These are phyloP conservation scores for Pythium myriotylum DNA, from an alignment of 352 stramenopile species.

Conservation along the genomic window DNA sequence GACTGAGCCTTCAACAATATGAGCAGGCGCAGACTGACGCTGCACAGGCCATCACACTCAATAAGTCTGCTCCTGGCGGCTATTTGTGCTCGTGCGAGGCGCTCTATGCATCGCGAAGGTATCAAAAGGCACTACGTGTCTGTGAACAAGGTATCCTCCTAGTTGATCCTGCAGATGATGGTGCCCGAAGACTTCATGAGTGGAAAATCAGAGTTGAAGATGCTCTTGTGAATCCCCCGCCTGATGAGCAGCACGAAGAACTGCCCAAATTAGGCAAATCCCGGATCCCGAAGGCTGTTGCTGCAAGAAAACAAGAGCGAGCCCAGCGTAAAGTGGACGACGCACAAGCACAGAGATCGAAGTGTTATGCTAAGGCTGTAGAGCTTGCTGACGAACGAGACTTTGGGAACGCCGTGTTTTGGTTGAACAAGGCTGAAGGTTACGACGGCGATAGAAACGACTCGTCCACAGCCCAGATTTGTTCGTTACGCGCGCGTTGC, in stretches of 20 bases:
- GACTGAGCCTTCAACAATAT: conserved; percentile 19
- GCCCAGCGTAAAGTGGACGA: conserved; percentile 23
- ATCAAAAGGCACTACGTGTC: conserved; percentile 18
- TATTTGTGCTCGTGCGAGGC: conserved; percentile 23
- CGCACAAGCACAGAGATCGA: not conserved
- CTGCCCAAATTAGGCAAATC: not conserved
- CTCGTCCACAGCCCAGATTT: conserved; percentile 6
- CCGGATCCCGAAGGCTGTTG: conserved; percentile 19
- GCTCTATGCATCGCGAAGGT: conserved; percentile 15
- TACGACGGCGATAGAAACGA: conserved; percentile 15
- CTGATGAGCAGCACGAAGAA: conserved; percentile 8
- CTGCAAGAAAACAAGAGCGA: conserved; percentile 15
- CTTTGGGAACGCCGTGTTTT: conserved; percentile 29
- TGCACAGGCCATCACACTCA: conserved; percentile 10
- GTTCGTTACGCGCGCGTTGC: conserved; percentile 17
- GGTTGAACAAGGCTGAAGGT: conserved; percentile 20
- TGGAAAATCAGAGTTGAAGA: conserved; percentile 17
- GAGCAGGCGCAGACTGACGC: conserved; percentile 21
- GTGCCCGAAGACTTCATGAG: not conserved
- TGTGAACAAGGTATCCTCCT: conserved; percentile 21
- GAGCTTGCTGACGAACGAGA: conserved; percentile 18
- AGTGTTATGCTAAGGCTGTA: conserved; percentile 22
- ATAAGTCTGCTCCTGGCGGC: not conserved
- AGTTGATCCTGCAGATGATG: not conserved
- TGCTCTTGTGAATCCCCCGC: conserved; percentile 15